A percentile compares a stretch with the other conserved stretches of the same genome.
These are phyloP conservation scores for Backusella morwellensis DNA, from an alignment of 192 early-diverging fungal genomes.

Conservation along the genomic window DNA sequence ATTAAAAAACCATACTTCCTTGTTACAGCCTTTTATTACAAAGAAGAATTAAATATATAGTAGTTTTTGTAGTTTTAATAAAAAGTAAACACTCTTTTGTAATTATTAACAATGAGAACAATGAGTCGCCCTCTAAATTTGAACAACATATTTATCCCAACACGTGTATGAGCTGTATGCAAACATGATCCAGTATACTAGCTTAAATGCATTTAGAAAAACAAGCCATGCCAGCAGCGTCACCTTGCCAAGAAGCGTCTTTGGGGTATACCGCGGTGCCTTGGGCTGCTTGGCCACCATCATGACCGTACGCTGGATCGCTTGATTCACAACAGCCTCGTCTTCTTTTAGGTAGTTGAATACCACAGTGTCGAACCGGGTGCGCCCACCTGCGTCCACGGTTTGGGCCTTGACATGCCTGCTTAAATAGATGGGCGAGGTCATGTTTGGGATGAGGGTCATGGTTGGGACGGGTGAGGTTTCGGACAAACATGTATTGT, in stretches of 20 bases:
- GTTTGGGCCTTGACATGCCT: no score
- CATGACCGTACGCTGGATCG: no score
- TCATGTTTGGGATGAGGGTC: no score
- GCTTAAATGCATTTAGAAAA: neutral
- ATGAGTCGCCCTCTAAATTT: no score
- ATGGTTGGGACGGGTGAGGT: no score
- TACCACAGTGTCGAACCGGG: no score
- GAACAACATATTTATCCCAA: neutral
- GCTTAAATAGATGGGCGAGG: no score
- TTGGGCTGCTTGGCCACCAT: neutral
- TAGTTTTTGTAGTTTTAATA: no score
- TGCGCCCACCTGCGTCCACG: no score
- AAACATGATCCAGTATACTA: neutral
- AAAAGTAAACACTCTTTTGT: neutral
- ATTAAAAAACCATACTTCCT: conserved; percentile 27
- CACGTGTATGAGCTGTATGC: neutral
- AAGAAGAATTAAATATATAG: neutral
- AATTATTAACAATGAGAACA: neutral
- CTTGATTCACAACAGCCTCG: no score
- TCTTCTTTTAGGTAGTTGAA: no score
- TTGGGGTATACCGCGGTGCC: neutral
- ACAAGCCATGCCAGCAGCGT: neutral
- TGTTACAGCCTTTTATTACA: neutral
- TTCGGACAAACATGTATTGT: no score
- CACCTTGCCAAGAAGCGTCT: neutral